Percentiles rank a stretch among this genome's conserved stretches.
Evolutionary conservation across 2,329 filamentous ascomycete genomes (phyloP).

Genomic region (Neofusicoccum sp.): DNA sequence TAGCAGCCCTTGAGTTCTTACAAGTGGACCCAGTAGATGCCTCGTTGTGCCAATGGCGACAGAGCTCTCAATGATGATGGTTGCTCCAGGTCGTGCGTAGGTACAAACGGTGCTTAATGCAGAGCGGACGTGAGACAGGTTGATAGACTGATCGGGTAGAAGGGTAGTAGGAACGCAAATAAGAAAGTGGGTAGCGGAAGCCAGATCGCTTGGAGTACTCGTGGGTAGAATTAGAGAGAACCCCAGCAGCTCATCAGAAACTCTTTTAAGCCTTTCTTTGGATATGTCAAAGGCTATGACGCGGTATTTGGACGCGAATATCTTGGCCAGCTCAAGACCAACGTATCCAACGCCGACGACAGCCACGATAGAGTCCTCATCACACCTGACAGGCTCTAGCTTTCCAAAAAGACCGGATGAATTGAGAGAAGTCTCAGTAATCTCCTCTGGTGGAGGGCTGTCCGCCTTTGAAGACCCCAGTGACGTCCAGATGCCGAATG

Average conservation of each 20-base stretch:
- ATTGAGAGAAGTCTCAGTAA: no score
- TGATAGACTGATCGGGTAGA: constrained; percentile 46
- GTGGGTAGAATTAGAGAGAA: constrained; percentile 22
- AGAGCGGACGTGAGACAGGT: constrained; percentile 47
- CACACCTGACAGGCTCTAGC: no score
- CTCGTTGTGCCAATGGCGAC: constrained; percentile 57
- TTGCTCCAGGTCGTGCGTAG: constrained; percentile 46
- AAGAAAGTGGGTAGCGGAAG: constrained; percentile 51
- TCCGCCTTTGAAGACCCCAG: no score
- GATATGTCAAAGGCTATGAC: constrained; percentile 41
- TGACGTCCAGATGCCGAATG: no score
- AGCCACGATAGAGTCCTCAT: no score
- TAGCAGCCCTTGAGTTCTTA: background rate
- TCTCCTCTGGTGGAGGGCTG: no score
- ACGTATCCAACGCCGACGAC: constrained; percentile 56
- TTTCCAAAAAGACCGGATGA: no score
- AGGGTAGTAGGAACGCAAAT: constrained; percentile 56
- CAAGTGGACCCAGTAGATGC: constrained; percentile 37
- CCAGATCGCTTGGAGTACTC: constrained; percentile 39
- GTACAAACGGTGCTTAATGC: constrained; percentile 44
- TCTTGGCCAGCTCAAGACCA: constrained; percentile 49
- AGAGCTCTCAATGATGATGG: constrained; percentile 54
- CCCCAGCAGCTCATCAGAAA: constrained; percentile 21
- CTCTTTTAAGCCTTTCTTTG: background rate
- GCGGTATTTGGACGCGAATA: constrained; percentile 42